A percentile compares a stretch with the other conserved stretches of the same genome.
Evolutionary conservation across 768 basidiomycete genomes (phyloP).

Genomic region (Trichaptum fuscoviolaceum): DNA sequence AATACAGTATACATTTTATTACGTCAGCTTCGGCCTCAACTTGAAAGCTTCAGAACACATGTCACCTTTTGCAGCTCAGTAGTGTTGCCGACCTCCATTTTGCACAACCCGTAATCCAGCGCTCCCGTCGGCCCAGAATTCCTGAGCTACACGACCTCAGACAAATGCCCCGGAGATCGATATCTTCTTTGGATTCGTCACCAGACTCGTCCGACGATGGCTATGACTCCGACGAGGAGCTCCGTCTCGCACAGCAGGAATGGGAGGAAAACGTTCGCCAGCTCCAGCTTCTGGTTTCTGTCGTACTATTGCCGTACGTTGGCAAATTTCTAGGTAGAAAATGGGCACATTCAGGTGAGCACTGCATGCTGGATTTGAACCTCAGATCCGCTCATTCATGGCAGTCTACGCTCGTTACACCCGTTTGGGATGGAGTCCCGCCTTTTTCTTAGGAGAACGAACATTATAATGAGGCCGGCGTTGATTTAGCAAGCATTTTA

Average conservation of each 20-base stretch:
- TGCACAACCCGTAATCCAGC: background rate
- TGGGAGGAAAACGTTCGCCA: constrained; percentile 91
- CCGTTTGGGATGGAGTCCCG: constrained; percentile 52
- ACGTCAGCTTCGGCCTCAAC: too few species aligned
- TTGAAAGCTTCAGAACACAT: too few species aligned
- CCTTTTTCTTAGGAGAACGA: constrained; percentile 54
- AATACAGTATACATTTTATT: too few species aligned
- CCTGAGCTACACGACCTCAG: background rate
- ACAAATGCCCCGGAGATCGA: constrained; percentile 52
- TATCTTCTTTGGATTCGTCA: constrained; percentile 53
- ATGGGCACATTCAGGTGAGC: constrained; percentile 83
- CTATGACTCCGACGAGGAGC: constrained; percentile 64
- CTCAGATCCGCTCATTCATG: constrained; percentile 1
- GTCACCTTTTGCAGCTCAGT: too few species aligned
- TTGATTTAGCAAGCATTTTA: background rate
- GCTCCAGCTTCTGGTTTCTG: constrained; percentile 71
- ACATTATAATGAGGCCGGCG: background rate
- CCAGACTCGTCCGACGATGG: constrained; percentile 40
- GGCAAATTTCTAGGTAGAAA: constrained; percentile 86
- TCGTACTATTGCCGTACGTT: constrained; percentile 78
- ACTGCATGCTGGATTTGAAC: constrained; percentile 3
- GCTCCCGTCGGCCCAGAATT: background rate
- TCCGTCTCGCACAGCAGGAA: constrained; percentile 75
- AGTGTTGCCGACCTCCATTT: background rate
- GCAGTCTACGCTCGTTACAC: constrained; percentile 70